phyloP scores from a whole-genome alignment of 768 basidiomycete genomes.

The Exidia glandulosa region DNA sequence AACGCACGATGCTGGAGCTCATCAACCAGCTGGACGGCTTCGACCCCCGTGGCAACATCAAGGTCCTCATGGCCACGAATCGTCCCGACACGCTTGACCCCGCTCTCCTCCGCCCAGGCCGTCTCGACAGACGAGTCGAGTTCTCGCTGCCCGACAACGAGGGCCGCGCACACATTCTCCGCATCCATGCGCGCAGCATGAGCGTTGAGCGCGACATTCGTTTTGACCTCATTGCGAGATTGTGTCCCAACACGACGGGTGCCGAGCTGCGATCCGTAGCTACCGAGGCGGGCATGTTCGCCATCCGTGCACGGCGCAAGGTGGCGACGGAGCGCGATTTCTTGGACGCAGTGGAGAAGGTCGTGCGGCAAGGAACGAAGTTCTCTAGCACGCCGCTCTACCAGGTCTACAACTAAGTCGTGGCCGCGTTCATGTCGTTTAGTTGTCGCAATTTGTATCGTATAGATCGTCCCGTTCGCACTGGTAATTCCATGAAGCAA shows the following conservation, averaged over 20 bases:
- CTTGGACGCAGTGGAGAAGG: slow-evolving; percentile 96
- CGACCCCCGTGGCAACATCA: slow-evolving; percentile 98
- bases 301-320: slow-evolving; percentile 91
- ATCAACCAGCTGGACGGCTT: slow-evolving; percentile 99
- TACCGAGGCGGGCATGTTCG: slow-evolving; percentile 99
- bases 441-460: not conserved
- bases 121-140: slow-evolving; percentile 93
- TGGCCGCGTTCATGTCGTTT: not conserved
- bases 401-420: slow-evolving; percentile 78
- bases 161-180: slow-evolving; percentile 91
- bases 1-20: slow-evolving; percentile 97
- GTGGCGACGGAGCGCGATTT: slow-evolving; percentile 97
- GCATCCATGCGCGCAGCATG: slow-evolving; percentile 94
- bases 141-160: slow-evolving; percentile 92
- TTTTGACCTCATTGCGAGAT: slow-evolving; percentile 90
- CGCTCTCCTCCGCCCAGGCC: slow-evolving; percentile 88
- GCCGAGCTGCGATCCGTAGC: slow-evolving; percentile 97
- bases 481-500: too few species aligned
- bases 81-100: slow-evolving; percentile 97
- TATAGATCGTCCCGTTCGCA: too few species aligned
- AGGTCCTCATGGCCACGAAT: slow-evolving; percentile 99
- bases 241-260: slow-evolving; percentile 97
- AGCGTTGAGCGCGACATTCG: slow-evolving; percentile 94
- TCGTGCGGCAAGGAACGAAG: slow-evolving; percentile 93
- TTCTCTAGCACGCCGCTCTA: slow-evolving; percentile 95